phyloP scores from a whole-genome alignment of 2,329 filamentous ascomycete genomes.

The Penicillium paneum region DNA sequence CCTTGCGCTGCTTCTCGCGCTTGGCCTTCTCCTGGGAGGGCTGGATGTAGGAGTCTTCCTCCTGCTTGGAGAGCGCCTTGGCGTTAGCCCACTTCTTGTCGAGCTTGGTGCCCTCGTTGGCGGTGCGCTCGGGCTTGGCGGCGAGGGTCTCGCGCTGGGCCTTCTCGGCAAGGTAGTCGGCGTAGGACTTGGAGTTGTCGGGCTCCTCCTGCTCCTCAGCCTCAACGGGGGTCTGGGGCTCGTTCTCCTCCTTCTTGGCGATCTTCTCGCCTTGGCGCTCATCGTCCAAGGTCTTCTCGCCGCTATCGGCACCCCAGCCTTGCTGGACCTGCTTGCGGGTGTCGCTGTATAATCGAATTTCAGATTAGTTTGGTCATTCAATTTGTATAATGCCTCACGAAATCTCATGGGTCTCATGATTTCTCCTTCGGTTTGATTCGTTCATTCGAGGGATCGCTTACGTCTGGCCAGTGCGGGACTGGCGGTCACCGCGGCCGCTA shows the following conservation, averaged over 20 bases:
- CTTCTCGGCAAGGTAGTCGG: slow-evolving; percentile 77
- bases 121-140: slow-evolving; percentile 71
- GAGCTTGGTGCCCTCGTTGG: slow-evolving; percentile 84
- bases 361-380: slow-evolving; percentile 22
- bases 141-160: slow-evolving; percentile 66
- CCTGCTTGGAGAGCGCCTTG: slow-evolving; percentile 60
- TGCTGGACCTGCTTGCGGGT: slow-evolving; percentile 61
- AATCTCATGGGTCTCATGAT: neutral
- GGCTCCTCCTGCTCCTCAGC: slow-evolving; percentile 59
- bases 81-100: slow-evolving; percentile 92
- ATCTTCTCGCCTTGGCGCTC: slow-evolving; percentile 89
- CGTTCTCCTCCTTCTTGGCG: slow-evolving; percentile 79
- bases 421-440: neutral
- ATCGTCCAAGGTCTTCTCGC: slow-evolving; percentile 80
- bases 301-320: slow-evolving; percentile 82
- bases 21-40: slow-evolving; percentile 69
- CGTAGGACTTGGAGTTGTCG: slow-evolving; percentile 87
- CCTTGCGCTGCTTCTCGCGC: slow-evolving; percentile 85
- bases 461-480: slow-evolving; percentile 60
- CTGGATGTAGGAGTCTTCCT: slow-evolving; percentile 71
- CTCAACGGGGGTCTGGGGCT: slow-evolving; percentile 54
- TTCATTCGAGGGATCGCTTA: slow-evolving; percentile 40
- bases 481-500: slow-evolving; percentile 50
- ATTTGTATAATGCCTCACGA: neutral
- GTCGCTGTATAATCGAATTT: slow-evolving; percentile 30